These are phyloP conservation scores for Suillus lakei DNA, from an alignment of 768 basidiomycete genomes.

Conservation along the genomic window DNA sequence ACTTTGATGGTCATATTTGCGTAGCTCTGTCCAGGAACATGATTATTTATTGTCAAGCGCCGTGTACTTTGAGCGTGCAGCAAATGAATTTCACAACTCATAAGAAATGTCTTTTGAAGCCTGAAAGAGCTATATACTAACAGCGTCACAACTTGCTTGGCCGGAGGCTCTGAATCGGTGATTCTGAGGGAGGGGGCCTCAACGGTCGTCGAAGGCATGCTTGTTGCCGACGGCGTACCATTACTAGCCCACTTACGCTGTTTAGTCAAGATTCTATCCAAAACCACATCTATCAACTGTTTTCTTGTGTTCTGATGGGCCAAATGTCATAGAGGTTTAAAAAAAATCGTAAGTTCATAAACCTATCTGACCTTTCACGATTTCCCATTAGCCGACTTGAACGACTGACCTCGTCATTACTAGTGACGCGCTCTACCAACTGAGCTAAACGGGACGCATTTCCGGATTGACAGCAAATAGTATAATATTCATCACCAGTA, in stretches of 20 bases:
- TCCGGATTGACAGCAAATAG: neutral
- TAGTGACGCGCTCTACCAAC: slow-evolving; percentile 71
- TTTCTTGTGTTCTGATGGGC: no score
- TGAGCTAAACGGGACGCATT: slow-evolving; percentile 41
- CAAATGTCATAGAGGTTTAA: neutral
- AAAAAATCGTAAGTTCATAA: neutral
- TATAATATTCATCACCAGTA: neutral
- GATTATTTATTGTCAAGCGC: neutral
- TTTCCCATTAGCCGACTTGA: slow-evolving; percentile 59
- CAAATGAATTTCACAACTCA: neutral
- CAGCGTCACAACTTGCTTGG: neutral
- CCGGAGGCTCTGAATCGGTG: neutral
- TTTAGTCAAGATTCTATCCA: neutral
- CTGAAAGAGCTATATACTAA: neutral
- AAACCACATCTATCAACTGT: no score
- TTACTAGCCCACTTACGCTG: no score
- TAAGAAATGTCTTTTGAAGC: neutral
- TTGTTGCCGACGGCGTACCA: neutral
- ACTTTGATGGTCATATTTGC: neutral
- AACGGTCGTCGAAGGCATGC: neutral
- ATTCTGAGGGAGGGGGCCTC: neutral
- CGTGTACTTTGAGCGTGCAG: neutral
- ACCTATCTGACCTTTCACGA: slow-evolving; percentile 2
- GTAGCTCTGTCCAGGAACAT: neutral
- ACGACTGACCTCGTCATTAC: slow-evolving; percentile 75